Percentiles rank a stretch among this genome's conserved stretches.
phyloP scores from a whole-genome alignment of 1,284 basidiomycete genomes.

The Ganoderma lucidum region DNA sequence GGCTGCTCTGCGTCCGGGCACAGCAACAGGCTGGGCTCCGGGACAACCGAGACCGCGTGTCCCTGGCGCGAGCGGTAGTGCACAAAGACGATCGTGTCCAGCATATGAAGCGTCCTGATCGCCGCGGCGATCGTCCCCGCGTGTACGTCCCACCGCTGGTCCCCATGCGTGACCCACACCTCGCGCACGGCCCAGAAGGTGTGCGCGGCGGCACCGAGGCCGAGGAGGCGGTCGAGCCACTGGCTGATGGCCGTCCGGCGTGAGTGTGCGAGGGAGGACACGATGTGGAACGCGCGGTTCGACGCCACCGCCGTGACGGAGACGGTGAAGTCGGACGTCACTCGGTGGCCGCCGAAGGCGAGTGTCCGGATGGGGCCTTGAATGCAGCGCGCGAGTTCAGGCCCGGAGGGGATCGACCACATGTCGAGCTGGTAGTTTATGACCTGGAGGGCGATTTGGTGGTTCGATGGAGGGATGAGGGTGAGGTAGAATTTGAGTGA shows the following conservation, averaged over 20 bases:
- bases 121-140: not conserved
- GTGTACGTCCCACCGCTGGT: not conserved
- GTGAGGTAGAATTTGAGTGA: constrained; percentile 8
- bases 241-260: not conserved
- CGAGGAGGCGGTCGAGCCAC: not conserved
- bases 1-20: not conserved
- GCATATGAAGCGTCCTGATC: not conserved
- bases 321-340: not conserved
- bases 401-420: not conserved
- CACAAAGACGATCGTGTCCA: constrained; percentile 10
- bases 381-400: not conserved
- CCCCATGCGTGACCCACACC: constrained; percentile 10
- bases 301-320: not conserved
- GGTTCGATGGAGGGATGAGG: not conserved
- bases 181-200: constrained; percentile 8
- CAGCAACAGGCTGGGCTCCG: not conserved
- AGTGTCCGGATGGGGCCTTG: not conserved
- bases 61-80: not conserved
- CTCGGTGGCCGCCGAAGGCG: constrained; percentile 1
- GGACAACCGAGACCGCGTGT: not conserved
- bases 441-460: constrained; percentile 8
- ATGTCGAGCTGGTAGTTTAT: constrained; percentile 1
- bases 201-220: not conserved
- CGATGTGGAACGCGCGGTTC: not conserved
- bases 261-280: not conserved